Evolutionary conservation across 2,329 filamentous ascomycete species (phyloP).

Genomic region (Colletotrichum magnum): DNA sequence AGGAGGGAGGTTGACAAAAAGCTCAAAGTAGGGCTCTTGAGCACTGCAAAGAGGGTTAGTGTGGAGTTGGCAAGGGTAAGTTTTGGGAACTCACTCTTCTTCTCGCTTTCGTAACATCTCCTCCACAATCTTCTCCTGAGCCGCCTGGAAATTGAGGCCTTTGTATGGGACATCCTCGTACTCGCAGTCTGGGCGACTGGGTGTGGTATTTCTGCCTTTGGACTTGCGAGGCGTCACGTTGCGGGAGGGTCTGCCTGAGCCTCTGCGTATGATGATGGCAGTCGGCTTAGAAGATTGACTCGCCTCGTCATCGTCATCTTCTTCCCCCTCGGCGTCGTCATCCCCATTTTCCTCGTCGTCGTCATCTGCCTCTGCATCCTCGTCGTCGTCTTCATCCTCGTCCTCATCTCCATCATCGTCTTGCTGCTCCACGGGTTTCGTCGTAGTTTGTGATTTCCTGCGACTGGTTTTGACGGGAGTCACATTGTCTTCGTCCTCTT

Average conservation of each 20-base stretch:
- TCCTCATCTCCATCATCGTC: constrained; percentile 49
- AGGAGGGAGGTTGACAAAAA: constrained; percentile 84
- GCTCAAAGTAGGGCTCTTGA: constrained; percentile 77
- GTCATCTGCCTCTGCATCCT: constrained; percentile 43
- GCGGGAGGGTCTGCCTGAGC: constrained; percentile 53
- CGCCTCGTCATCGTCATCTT: constrained; percentile 52
- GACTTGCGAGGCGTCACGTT: constrained; percentile 48
- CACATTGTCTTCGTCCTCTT: constrained; percentile 41
- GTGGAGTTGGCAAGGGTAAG: constrained; percentile 12
- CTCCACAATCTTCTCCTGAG: constrained; percentile 87
- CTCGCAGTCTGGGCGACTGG: constrained; percentile 64
- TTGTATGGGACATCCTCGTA: constrained; percentile 74
- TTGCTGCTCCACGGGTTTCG: constrained; percentile 43
- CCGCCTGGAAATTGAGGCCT: constrained; percentile 84
- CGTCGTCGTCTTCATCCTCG: constrained; percentile 46
- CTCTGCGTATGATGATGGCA: constrained; percentile 56
- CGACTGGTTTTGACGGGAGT: constrained; percentile 29
- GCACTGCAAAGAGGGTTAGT: constrained; percentile 61
- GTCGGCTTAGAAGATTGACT: constrained; percentile 43
- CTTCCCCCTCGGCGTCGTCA: constrained; percentile 49
- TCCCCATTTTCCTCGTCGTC: constrained; percentile 47
- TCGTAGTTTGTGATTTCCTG: constrained; percentile 33
- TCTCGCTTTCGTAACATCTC: constrained; percentile 80
- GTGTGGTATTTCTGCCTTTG: constrained; percentile 51
- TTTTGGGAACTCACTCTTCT: constrained; percentile 66